Evolutionary conservation across 192 early-diverging fungal species (phyloP), one percentile per base, ranked within the genome.

Genomic region (Podila epicladia): DNA sequence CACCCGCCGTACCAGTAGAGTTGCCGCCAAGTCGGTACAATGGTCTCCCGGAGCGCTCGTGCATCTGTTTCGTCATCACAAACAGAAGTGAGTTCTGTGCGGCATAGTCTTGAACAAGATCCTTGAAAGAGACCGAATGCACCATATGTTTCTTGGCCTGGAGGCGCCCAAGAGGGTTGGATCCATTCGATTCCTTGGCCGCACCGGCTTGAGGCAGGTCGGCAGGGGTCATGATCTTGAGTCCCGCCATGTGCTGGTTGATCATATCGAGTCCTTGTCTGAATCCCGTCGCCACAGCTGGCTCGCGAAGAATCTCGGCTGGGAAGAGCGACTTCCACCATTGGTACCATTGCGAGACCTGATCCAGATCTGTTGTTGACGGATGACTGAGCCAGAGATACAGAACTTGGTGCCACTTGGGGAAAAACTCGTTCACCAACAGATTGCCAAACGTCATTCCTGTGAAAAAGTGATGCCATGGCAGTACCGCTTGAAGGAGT

Each of bases 351-450:
- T 84, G 71, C 8, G 62, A 83, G 33, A 76, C n/a, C 58, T 71
- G 67, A 28, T 71, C 75, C 48, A 76, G 45, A 32, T 76, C 66
- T 24, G 69, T 67, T 15, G 69, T 72, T 20, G 66, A 65, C 24
- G 86, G 73, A 31, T 85, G 80, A 6, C 82, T 84, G 9, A 96
- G 85, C 94, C 94, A 97, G 33, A 82, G 62, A 75, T 91, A 89
- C 9, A 96, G 82, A 8, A 89, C 86, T 62, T 86, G 64, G 12
- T 91, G 84, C 95, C 95, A 97, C 64, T 92, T 90, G 15, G 90
- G 88, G 69, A 96, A 96, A 65, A 97, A 93, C 64, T 94, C 94
- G 45, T 90, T 91, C 60, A 91, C 90, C 6, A 95, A 58, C 33
- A 94, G 66, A 64, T 91, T 86, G 13, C 83, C 83, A 50, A 94